Base-by-base conservation (phyloP, 768 basidiomycete genomes). In the Rossbeevera mucosa region DNA sequence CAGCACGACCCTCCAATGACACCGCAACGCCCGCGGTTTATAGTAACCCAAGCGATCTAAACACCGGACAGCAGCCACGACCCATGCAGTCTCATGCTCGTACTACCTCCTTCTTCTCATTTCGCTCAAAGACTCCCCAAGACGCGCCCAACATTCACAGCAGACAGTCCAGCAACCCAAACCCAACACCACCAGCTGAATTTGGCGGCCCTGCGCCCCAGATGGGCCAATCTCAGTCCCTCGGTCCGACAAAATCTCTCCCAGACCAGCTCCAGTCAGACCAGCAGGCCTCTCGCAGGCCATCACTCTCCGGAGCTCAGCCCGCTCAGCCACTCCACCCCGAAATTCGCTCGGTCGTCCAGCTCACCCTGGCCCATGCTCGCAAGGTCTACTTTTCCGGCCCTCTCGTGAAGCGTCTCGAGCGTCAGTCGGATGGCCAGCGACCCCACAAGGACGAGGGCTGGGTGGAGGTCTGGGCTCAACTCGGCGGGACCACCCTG, bases 341-440 rank as follows among this genome's bases (percentile, higher is more conserved):
- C 7, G 90, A 92, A 71, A 91, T 92, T 48, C 81, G 85, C 43
- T 90, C 87, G 3, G 80, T 90, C 49, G 85, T 92, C 25, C 79
- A 80, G 50, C 74, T 92, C 46, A 86, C 83, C 21, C 72, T 82
- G 38, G 82, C 86, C 12, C 91, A 92, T 62, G 81, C 85, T 0
- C 88, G 85, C 73, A 93, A 93, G 64, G 77, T 93, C 7, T 93
- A 93, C 69, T 91, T 85, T 71, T 91, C 89, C 5, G 91, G 91
- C 9, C 88, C 87, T 13, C 80, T 94, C 18, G 74, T 90, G 14
- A 84, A 88, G 47, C 77, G 80, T 25, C 75, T 89, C 55, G 91
- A 93, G 66, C 80, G 85, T n/a, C 81, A 83, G 56, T 74, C 90
- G 1, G 86, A 90, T 65, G 88, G 91, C 20, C 78, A 83, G 59